A percentile compares a stretch with the other conserved stretches of the same genome.
These are phyloP conservation scores for Parmelia sp. DNA, from an alignment of 495 filamentous ascomycete genomes.

Conservation along the genomic window DNA sequence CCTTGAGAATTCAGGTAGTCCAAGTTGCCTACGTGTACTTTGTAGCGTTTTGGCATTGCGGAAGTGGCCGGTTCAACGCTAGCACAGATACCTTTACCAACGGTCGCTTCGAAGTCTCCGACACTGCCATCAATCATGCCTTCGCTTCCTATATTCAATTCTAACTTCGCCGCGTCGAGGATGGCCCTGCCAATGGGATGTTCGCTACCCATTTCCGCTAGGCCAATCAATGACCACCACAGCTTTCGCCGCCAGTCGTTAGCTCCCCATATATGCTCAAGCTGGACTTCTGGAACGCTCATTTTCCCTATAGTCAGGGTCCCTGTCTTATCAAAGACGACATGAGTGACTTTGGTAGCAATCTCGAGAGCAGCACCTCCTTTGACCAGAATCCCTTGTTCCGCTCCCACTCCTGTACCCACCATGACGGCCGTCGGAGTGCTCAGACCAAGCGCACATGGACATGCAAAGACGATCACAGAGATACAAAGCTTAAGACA, in stretches of 20 bases:
- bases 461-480: conserved; percentile 97
- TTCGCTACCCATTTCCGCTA: conserved; percentile 89
- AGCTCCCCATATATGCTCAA: conserved; percentile 61
- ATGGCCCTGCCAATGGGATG: conserved; percentile 91
- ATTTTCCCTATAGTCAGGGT: conserved; percentile 93
- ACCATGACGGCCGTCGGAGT: conserved; percentile 99
- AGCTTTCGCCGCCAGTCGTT: conserved; percentile 62
- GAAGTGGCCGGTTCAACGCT: conserved; percentile 67
- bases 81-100: conserved; percentile 83
- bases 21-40: conserved; percentile 76
- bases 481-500: conserved; percentile 97
- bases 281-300: conserved; percentile 68
- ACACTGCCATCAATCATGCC: conserved; percentile 73
- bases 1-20: conserved; percentile 64
- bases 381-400: conserved; percentile 94
- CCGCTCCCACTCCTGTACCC: conserved; percentile 92
- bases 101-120: conserved; percentile 73
- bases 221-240: conserved; percentile 93
- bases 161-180: conserved; percentile 59
- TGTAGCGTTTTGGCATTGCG: conserved; percentile 60
- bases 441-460: conserved; percentile 87
- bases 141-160: conserved; percentile 65
- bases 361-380: conserved; percentile 90
- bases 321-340: conserved; percentile 99
- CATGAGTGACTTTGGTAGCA: conserved; percentile 81